phyloP scores from a whole-genome alignment of 108 stramenopile genomes.

The Skeletonema marinoi region DNA sequence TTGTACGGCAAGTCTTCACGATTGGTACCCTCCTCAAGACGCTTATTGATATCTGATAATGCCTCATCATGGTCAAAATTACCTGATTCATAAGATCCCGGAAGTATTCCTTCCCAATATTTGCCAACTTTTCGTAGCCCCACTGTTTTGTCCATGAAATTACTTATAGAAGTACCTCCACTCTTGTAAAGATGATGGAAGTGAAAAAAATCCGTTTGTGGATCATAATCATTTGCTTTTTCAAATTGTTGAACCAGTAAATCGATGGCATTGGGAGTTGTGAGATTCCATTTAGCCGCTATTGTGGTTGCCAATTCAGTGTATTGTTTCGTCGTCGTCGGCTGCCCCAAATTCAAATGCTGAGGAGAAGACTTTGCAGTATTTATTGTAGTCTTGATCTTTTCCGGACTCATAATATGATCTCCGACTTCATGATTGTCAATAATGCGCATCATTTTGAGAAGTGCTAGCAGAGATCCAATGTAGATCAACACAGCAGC shows the following conservation, averaged over 20 bases:
- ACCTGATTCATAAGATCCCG: slow-evolving; percentile 31
- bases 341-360: background rate
- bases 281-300: slow-evolving; percentile 44
- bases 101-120: slow-evolving; percentile 23
- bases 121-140: slow-evolving; percentile 15
- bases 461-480: background rate
- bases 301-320: slow-evolving; percentile 9
- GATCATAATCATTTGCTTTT: slow-evolving; percentile 26
- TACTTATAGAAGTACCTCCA: slow-evolving; percentile 41
- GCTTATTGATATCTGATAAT: slow-evolving; percentile 31
- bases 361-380: background rate
- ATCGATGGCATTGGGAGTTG: slow-evolving; percentile 15
- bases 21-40: slow-evolving; percentile 4
- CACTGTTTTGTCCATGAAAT: slow-evolving; percentile 31
- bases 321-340: background rate
- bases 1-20: slow-evolving; percentile 28
- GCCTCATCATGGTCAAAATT: slow-evolving; percentile 46
- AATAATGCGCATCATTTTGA: slow-evolving; percentile 20
- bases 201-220: slow-evolving; percentile 34
- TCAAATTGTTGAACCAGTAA: slow-evolving; percentile 32
- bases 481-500: background rate
- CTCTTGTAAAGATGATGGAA: slow-evolving; percentile 49
- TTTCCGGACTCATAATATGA: background rate
- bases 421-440: background rate
- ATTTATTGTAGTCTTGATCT: background rate